Evolutionary conservation across 1,284 basidiomycete species (phyloP), one percentile per base, ranked within the genome.

Genomic region (Psilocybe mexicana): DNA sequence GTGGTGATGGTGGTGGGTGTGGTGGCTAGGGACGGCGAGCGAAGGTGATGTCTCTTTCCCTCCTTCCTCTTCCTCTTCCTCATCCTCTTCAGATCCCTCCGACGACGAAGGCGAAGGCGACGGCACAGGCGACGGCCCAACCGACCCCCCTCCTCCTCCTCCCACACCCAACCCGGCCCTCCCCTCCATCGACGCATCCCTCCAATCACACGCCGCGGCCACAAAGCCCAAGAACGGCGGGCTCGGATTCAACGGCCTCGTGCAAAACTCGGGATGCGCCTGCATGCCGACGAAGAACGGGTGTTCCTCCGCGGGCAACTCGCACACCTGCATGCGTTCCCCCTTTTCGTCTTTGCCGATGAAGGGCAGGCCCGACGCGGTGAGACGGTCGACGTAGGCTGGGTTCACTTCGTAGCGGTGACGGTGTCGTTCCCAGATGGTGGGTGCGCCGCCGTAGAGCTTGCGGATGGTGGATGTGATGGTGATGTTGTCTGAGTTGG

Each of bases 371-470:
- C 93, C 94, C 54, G 86, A 87, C 43, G 78, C 74, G 66, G 88
- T 84, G 46, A 99, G 78, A 63, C 80, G 75, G 43, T 90, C 82
- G 24, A 98, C 92, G 67, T 91, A 92, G 58, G 83, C 80, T 1
- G 97, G 96, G 76, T 98, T 97, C 65, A 99, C 93, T 76, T 99
- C 97, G 74, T 98, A 99, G 62, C 96, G 85, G 75, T 99, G 97
- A 56, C 97, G 85, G 74, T 99, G 97, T 43, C 97, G 81, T 78
- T 99, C 97, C 96, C 96, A 99, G 60, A 96, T 93, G 65, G 85
- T 90, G 24, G 81, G 82, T 3, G 83, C 80, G 30, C 88, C 88
- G n/a, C 90, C 96, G 68, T 99, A 99, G 65, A 99, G 77, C 70
- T 84, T 82, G 30, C 94, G 83, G 52, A 53, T 44, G 18, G 52